phyloP scores from a whole-genome alignment of 1,284 basidiomycete genomes.

The Retiboletus fuscus region DNA sequence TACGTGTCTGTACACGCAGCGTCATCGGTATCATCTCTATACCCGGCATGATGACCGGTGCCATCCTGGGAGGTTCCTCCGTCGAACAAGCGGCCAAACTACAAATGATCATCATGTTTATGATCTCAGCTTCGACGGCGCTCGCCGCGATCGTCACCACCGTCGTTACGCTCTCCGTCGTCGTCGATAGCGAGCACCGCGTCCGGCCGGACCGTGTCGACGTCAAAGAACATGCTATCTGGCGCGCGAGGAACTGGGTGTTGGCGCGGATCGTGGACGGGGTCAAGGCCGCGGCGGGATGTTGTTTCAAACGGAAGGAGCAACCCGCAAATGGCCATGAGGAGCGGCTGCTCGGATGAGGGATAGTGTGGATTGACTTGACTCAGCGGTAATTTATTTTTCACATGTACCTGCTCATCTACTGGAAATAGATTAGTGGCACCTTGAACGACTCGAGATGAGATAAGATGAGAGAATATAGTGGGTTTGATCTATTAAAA shows the following conservation, averaged over 20 bases:
- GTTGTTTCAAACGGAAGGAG: slow-evolving; percentile 30
- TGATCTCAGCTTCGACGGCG: slow-evolving; percentile 83
- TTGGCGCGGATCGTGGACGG: slow-evolving; percentile 34
- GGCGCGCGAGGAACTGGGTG: slow-evolving; percentile 54
- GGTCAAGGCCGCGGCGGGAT: slow-evolving; percentile 22
- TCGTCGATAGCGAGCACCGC: slow-evolving; percentile 77
- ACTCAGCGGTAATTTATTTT: slow-evolving; percentile 21
- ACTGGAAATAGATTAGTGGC: neutral
- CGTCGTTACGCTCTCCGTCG: slow-evolving; percentile 66
- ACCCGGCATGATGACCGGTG: slow-evolving; percentile 88
- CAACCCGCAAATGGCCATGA: neutral
- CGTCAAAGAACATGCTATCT: slow-evolving; percentile 60
- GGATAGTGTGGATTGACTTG: neutral
- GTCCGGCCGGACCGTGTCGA: slow-evolving; percentile 78
- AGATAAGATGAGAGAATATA: neutral
- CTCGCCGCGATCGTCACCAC: slow-evolving; percentile 76
- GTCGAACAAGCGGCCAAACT: slow-evolving; percentile 86
- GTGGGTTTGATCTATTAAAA: neutral
- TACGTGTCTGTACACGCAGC: slow-evolving; percentile 51
- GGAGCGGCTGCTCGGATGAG: slow-evolving; percentile 35
- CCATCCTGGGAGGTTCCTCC: slow-evolving; percentile 85
- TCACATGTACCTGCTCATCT: slow-evolving; percentile 16
- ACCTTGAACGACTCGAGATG: neutral
- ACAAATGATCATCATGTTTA: slow-evolving; percentile 93
- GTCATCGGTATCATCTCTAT: slow-evolving; percentile 84